Base-by-base conservation (phyloP, 2,329 filamentous ascomycete species). In the Bipolaris gigantea region DNA sequence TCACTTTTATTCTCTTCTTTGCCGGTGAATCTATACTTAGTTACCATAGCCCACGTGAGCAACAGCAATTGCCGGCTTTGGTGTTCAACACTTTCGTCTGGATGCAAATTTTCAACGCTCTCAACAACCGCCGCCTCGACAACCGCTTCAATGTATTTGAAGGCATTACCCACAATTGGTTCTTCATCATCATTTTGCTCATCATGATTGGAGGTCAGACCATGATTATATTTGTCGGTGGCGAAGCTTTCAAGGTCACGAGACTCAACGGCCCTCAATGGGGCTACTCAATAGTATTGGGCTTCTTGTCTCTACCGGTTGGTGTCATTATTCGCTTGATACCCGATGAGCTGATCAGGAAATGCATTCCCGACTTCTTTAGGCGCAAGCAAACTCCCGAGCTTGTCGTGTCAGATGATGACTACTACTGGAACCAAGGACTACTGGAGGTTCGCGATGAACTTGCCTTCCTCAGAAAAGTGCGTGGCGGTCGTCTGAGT, bases 71-170 rank as follows among this genome's bases (percentile, higher is more conserved):
- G 55, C 80, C 86, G 51, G 95, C 92, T 2, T 82, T 97, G 43
- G 89, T 97, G 7, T 97, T 97, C 83, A 97, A 97, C 79, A 94
- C 91, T 0, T 97, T 97, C 71, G 93, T 97, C 48, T 97, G 93
- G 93, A 97, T 97, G 92, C 93, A 97, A 67, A 95, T 97, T 65
- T 97, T 97, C 80, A 97, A 97, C 76, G 89, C 96, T 71, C 90
- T 95, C 83, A 97, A 97, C 79, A 96, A 96, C 77, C 90, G 93
- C 55, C 90, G 93, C 11, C 81, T 97, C 50, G 93, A 97, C 74
- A 97, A 97, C 76, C 84, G 86, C 50, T 92, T 96, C 81, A 97
- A 97, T 76, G 92, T 97, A 59, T 93, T 97, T 57, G 93, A 97
- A 71, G 91, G 91, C 50, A 83, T 97, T 55, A 82, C 82, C 23